These are phyloP conservation scores for Lichtheimia hyalospora DNA, from an alignment of 371 early-diverging fungal genomes.

Conservation along the genomic window DNA sequence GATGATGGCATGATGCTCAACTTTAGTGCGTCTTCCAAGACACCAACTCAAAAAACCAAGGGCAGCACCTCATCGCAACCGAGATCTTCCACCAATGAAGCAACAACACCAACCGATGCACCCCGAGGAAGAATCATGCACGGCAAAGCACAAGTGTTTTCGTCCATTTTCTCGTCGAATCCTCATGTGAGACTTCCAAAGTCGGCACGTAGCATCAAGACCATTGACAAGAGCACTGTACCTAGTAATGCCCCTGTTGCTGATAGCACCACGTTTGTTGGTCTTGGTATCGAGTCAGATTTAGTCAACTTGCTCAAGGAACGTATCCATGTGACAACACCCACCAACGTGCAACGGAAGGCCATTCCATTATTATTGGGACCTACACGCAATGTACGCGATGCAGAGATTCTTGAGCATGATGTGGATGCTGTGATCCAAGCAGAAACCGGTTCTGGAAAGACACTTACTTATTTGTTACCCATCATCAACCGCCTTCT, in stretches of 20 bases:
- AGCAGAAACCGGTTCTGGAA: slow-evolving; percentile 98
- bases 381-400: slow-evolving; percentile 32
- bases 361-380: slow-evolving; percentile 65
- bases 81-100: slow-evolving; percentile 10
- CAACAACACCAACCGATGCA: too few relatives aligned
- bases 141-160: slow-evolving; percentile 53
- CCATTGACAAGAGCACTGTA: slow-evolving; percentile 23
- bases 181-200: slow-evolving; percentile 42
- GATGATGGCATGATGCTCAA: slow-evolving; percentile 74
- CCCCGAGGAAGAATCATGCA: slow-evolving; percentile 45
- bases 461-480: slow-evolving; percentile 95
- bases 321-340: slow-evolving; percentile 66
- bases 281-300: slow-evolving; percentile 73
- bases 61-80: slow-evolving; percentile 7
- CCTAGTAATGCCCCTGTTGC: slow-evolving; percentile 60
- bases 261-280: slow-evolving; percentile 62
- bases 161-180: slow-evolving; percentile 61
- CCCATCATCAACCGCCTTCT: slow-evolving; percentile 71
- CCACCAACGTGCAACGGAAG: slow-evolving; percentile 76
- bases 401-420: slow-evolving; percentile 28
- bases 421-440: slow-evolving; percentile 88
- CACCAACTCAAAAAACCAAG: slow-evolving; percentile 9
- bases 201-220: slow-evolving; percentile 21
- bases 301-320: slow-evolving; percentile 60
- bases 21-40: slow-evolving; percentile 35